Evolutionary conservation across 202 grass and related monocot species (phyloP), one percentile per base, ranked within the genome.

Genomic region (Schoenoplectus tabernaemontani): DNA sequence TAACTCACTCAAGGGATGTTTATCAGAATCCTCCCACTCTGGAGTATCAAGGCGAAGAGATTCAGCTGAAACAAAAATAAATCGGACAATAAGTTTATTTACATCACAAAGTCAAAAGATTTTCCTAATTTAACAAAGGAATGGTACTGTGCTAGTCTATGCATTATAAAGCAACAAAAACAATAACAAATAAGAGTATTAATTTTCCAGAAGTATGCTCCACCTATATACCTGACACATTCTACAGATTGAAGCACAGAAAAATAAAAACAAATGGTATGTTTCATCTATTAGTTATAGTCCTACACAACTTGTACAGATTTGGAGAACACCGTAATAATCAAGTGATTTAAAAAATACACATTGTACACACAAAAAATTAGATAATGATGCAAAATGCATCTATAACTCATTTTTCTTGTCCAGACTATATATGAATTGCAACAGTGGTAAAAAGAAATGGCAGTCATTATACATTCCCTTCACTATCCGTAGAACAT

Each of bases 1-100:
- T 59, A 98, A 72, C 62, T 94, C 88, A 89, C 88, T 93, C 76
- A 94, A 87, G 46, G 89, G 86, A 84, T 86, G 83, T 87, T 91
- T 98, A 30, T 88, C 91, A 84, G 78, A 85, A 78, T 89, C 82
- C 81, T 98, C 89, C 77, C 88, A 92, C 62, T 82, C 86, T 82
- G 95, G 90, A 50, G 59, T 81, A 83, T 98, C 95, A 2, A 89
- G 73, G 82, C 89, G 85, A 57, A 98, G 81, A 78, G 80, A 86
- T 62, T 98, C 95, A 61, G 77, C 95, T 98, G 83, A 84, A 88
- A 87, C 34, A 71, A 81, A 78, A 69, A 73, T 78, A 65, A 82
- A 58, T 53, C 34, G n/a, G 38, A 57, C 9, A 57, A 42, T 82
- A 19, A 76, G 77, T 58, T 80, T 19, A 34, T 47, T 64, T 64